Base-by-base conservation (phyloP, 192 early-diverging fungal species). In the Rhizophagus clarus region DNA sequence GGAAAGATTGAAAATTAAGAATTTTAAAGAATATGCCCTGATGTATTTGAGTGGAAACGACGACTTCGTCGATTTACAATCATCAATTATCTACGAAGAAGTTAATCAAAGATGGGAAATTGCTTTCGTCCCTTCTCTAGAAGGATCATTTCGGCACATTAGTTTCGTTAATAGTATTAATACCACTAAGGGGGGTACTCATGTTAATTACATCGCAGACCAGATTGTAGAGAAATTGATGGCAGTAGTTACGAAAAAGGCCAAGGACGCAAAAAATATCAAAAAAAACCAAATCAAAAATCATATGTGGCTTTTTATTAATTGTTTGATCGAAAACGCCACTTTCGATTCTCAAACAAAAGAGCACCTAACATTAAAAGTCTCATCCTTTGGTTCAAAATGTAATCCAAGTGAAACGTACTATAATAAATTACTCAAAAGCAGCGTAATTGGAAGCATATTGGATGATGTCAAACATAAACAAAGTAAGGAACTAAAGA, bases 261-360 rank as follows among this genome's bases (percentile, higher is more conserved):
- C 89, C 70, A 92, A 92, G 76, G 88, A 87, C 24, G 85, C 85
- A 8, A 45, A 40, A 40, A 87, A 85, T 17, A 82, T 98, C 73
- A 96, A 94, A 86, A 92, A 95, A 20, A 88, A 89, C 83, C 92
- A 96, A 83, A 91, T 94, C 81, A 97, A 97, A 81, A 94, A 87
- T 66, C 95, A 99, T 80, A 89, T 99, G 84, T 95, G 92, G 88
- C 77, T 99, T 15, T 99, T 97, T 89, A 88, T 99, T 81, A 99
- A 99, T 84, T 94, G 92, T 83, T 79, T 91, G 72, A 97, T 99
- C 72, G 96, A 93, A 76, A 99, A 99, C 79, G 96, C 98, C 5
- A 85, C 96, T 12, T 99, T 99, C 84, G 96, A 98, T 84, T 97
- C 96, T 31, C 98, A 98, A n/a, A 99, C 97, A 29, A 99, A 99